These are phyloP conservation scores for Spirogloea muscicola DNA, from an alignment of 139 green algal genomes.

Conservation along the genomic window DNA sequence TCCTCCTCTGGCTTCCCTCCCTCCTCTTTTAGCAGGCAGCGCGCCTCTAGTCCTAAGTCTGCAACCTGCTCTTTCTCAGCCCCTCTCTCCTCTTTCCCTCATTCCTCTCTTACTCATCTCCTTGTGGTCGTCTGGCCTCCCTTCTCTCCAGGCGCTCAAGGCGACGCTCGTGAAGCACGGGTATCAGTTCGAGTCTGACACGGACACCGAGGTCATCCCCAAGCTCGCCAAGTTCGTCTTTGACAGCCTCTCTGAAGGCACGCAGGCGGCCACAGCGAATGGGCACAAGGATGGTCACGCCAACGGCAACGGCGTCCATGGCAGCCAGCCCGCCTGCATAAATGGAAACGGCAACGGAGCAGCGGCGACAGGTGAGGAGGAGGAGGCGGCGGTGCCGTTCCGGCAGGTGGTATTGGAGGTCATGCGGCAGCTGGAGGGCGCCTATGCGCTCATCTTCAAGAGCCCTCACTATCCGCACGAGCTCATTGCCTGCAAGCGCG, in stretches of 20 bases:
- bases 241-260: slow-evolving; percentile 51
- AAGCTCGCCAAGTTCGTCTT: slow-evolving; percentile 97
- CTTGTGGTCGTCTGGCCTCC: too few species aligned
- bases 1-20: too few species aligned
- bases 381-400: slow-evolving; percentile 29
- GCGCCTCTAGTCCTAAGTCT: too few species aligned
- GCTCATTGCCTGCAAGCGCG: slow-evolving; percentile 93
- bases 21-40: too few species aligned
- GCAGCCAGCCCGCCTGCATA: too few species aligned
- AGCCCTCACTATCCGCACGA: slow-evolving; percentile 88
- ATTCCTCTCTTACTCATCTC: not conserved
- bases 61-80: too few species aligned
- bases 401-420: slow-evolving; percentile 91
- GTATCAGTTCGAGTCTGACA: slow-evolving; percentile 88
- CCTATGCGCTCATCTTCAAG: slow-evolving; percentile 96
- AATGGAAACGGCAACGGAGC: not conserved
- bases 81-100: not conserved
- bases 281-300: not conserved
- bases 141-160: slow-evolving; percentile 32
- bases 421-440: slow-evolving; percentile 90
- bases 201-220: slow-evolving; percentile 98
- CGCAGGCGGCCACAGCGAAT: not conserved
- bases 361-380: not conserved
- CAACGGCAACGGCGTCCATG: too few species aligned
- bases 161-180: slow-evolving; percentile 60